Conservation (phyloP, 495 filamentous ascomycete genomes). For the Geoglossum glabrum region DNA sequence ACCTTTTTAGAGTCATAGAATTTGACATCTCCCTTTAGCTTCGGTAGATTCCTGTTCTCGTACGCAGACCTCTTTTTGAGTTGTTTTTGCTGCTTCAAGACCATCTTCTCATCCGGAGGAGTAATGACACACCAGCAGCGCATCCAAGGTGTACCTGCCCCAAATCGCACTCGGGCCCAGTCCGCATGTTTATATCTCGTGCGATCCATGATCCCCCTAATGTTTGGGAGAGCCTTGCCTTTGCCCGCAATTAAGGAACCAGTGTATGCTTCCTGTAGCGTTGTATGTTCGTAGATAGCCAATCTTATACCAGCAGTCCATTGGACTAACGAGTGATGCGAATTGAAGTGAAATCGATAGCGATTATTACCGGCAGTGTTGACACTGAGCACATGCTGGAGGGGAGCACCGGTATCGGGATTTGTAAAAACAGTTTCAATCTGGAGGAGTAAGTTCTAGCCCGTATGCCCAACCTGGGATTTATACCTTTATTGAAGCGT, state of each 20-base stretch:
- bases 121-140: constrained; percentile 90
- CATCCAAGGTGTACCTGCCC: constrained; percentile 88
- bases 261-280: constrained; percentile 90
- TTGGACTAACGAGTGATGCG: constrained; percentile 75
- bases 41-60: constrained; percentile 34
- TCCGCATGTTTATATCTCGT: constrained; percentile 59
- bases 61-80: constrained; percentile 75
- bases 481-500: constrained; percentile 87
- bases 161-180: constrained; percentile 91
- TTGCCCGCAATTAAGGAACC: constrained; percentile 91
- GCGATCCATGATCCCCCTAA: constrained; percentile 66
- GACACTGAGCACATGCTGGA: constrained; percentile 88
- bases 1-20: constrained; percentile 92
- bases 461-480: not conserved
- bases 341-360: constrained; percentile 90
- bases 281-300: constrained; percentile 85
- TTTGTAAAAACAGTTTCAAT: constrained; percentile 79
- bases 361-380: constrained; percentile 90
- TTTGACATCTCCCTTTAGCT: constrained; percentile 71
- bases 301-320: constrained; percentile 93
- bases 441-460: constrained; percentile 22
- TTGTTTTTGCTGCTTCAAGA: constrained; percentile 60
- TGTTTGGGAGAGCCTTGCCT: constrained; percentile 71
- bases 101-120: constrained; percentile 83
- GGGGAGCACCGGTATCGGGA: constrained; percentile 46